A percentile compares a stretch with the other conserved stretches of the same genome.
phyloP scores from a whole-genome alignment of 805 yeast species.

The Wickerhamomyces strasburgensis region DNA sequence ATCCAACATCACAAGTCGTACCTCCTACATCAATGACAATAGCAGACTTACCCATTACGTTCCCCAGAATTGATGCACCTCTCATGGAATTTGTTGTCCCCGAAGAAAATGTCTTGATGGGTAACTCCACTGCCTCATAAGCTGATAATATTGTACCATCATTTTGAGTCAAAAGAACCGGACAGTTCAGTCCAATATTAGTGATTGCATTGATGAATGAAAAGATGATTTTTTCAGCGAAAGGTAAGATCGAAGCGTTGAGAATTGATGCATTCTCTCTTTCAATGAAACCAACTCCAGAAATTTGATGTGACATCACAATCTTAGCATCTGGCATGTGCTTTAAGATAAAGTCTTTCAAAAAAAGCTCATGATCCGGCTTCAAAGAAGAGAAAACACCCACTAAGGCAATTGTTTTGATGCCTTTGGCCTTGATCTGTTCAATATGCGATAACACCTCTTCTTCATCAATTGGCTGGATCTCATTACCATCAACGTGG shows the following conservation, averaged over 20 bases:
- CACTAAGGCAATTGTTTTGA: constrained; percentile 34
- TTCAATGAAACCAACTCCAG: constrained; percentile 41
- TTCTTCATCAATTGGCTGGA: constrained; percentile 29
- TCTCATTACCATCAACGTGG: constrained; percentile 37
- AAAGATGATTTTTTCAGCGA: constrained; percentile 37
- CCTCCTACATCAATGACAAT: constrained; percentile 48
- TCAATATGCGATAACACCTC: constrained; percentile 26
- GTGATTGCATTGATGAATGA: constrained; percentile 35
- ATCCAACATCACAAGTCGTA: constrained; percentile 47
- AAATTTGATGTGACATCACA: constrained; percentile 36
- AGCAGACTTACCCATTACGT: constrained; percentile 23
- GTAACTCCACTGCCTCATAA: constrained; percentile 33
- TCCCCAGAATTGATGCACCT: constrained; percentile 42
- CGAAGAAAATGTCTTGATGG: constrained; percentile 44
- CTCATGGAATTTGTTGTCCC: constrained; percentile 46
- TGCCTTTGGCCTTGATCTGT: constrained; percentile 28
- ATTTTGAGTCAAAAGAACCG: constrained; percentile 40
- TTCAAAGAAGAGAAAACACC: constrained; percentile 37
- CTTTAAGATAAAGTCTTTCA: constrained; percentile 27
- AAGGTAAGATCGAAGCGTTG: constrained; percentile 39
- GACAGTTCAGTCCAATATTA: constrained; percentile 32
- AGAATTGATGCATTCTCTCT: constrained; percentile 44
- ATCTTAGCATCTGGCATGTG: constrained; percentile 32
- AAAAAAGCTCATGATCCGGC: constrained; percentile 32
- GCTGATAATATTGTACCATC: constrained; percentile 43